phyloP scores from a whole-genome alignment of 139 green algal species.

The Chlorella sp. region DNA sequence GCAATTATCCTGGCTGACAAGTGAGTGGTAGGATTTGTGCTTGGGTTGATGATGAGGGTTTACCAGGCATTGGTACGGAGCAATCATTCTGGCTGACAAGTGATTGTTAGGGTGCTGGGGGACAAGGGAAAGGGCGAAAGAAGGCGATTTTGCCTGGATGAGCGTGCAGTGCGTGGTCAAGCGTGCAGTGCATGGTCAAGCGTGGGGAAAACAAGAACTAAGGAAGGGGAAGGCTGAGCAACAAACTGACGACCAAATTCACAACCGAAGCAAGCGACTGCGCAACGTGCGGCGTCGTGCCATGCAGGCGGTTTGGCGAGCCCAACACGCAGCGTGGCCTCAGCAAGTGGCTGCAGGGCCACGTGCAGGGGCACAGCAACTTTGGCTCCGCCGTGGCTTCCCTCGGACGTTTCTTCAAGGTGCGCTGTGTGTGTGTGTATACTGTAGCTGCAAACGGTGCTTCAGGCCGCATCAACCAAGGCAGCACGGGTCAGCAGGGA shows the following conservation, averaged over 20 bases:
- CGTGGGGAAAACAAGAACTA: too few species aligned
- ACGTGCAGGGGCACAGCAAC: constrained; percentile 39
- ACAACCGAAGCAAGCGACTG: not conserved
- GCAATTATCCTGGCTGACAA: constrained; percentile 84
- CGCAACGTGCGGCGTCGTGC: not conserved
- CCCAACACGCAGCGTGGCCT: not conserved
- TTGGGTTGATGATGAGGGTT: not conserved
- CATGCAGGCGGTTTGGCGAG: constrained; percentile 16
- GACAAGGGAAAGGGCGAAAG: too few species aligned
- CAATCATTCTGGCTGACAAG: constrained; percentile 82
- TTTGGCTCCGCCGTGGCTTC: constrained; percentile 62
- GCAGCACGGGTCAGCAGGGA: not conserved
- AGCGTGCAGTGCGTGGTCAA: too few species aligned
- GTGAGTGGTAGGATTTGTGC: constrained; percentile 39
- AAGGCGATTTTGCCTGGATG: too few species aligned
- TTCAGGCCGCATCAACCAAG: not conserved
- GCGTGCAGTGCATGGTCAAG: too few species aligned
- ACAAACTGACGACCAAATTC: not conserved
- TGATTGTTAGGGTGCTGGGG: constrained; percentile 42
- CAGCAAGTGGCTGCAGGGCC: constrained; percentile 61
- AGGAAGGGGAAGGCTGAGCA: not conserved
- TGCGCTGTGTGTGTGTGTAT: constrained; percentile 15
- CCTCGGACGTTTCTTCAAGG: constrained; percentile 80
- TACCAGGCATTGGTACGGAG: constrained; percentile 58
- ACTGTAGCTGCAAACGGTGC: not conserved